phyloP scores from a whole-genome alignment of 2,329 filamentous ascomycete genomes.

The Colletotrichum scovillei region DNA sequence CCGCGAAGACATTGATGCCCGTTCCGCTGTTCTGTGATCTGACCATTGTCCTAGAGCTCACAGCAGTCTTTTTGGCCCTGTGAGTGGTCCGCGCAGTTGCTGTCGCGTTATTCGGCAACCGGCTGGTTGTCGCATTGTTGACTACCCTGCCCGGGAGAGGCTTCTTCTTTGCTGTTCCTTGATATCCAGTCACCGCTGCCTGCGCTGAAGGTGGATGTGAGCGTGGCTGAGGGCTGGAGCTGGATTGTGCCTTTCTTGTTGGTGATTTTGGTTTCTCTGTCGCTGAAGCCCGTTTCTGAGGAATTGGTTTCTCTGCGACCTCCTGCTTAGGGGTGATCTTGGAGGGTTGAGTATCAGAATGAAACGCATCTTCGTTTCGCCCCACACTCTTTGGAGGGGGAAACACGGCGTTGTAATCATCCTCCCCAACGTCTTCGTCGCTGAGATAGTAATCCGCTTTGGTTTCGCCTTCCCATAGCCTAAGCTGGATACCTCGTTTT shows the following conservation, averaged over 20 bases:
- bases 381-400: constrained; percentile 25
- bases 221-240: background rate
- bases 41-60: constrained; percentile 19
- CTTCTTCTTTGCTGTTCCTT: constrained; percentile 49
- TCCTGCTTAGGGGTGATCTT: background rate
- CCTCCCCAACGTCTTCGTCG: constrained; percentile 15
- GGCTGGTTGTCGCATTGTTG: background rate
- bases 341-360: background rate
- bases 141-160: background rate
- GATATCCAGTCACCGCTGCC: constrained; percentile 41
- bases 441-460: constrained; percentile 31
- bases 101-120: background rate
- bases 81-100: constrained; percentile 41
- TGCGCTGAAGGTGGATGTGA: background rate
- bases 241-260: background rate
- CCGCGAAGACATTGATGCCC: constrained; percentile 56
- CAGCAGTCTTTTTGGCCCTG: constrained; percentile 30
- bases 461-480: constrained; percentile 29
- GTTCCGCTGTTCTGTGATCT: background rate
- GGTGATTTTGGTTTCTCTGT: constrained; percentile 6
- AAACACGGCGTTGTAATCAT: constrained; percentile 31
- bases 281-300: constrained; percentile 1
- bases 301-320: background rate
- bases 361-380: background rate
- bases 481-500: constrained; percentile 17